Evolutionary conservation across 179 eudicot genomes (phyloP).

Genomic region (Sideroxylon spinosum): DNA sequence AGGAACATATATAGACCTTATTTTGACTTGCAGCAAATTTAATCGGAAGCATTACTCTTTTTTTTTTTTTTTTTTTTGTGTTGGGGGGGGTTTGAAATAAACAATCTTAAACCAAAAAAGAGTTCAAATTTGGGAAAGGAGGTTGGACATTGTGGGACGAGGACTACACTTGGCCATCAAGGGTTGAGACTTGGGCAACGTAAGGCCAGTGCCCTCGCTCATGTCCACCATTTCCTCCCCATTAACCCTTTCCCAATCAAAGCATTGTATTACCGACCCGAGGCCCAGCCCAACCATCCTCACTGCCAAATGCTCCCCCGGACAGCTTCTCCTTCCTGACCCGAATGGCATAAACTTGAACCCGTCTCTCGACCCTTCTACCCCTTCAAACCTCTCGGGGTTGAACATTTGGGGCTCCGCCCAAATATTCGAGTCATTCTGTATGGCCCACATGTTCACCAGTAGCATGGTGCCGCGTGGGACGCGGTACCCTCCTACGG

Average conservation of each 20-base stretch:
- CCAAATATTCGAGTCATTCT: constrained; percentile 48
- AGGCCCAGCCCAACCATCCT: constrained; percentile 33
- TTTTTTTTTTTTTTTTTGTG: no score
- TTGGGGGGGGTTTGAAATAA: no score
- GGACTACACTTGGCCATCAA: no score
- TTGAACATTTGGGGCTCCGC: constrained; percentile 34
- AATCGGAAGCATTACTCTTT: no score
- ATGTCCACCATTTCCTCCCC: no score
- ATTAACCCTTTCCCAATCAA: constrained; percentile 42
- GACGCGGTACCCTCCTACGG: constrained; percentile 10
- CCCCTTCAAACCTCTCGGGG: constrained; percentile 47
- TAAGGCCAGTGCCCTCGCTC: no score
- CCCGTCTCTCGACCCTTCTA: constrained; percentile 24
- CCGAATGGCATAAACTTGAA: constrained; percentile 50
- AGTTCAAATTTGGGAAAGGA: background rate
- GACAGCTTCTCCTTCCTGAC: constrained; percentile 52
- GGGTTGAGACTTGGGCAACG: no score
- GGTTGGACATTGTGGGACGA: background rate
- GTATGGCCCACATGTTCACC: constrained; percentile 52
- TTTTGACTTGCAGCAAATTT: no score
- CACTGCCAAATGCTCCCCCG: constrained; percentile 48
- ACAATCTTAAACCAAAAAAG: no score
- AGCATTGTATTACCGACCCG: constrained; percentile 56
- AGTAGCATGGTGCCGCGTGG: constrained; percentile 48
- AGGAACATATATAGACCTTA: no score